Evolutionary conservation across 164 flowering plant species (phyloP), one percentile per base, ranked within the genome.

Genomic region (Sedum album): DNA sequence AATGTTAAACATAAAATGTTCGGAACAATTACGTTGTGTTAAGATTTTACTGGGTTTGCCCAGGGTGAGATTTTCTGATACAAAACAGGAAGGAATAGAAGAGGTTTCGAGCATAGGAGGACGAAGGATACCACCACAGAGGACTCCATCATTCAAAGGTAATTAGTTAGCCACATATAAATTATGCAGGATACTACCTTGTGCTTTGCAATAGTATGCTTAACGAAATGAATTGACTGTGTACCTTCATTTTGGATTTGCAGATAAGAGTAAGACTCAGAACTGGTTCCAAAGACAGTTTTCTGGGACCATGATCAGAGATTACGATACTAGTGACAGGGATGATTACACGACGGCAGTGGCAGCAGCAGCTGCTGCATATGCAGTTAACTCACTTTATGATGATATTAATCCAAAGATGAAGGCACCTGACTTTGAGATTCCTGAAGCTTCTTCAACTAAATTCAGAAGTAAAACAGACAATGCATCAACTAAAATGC

Each of bases 351-450:
- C 77, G 35, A 25, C 80, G 79, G 84, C 83, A 10, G 68, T 88
- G 60, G 92, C 92, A 63, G 97, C 92, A 49, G 92, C 92, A 63
- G 97, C 92, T 20, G 83, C 88, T 51, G 88, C 88, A 26, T 87
- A 72, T 71, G 91, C 88, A 13, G 67, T 88, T 41, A 75, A 67
- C 44, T 68, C 81, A 1, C 68, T 80, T 4, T 82, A 84, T 67
- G 87, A 83, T 48, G 67, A 73, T 49, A 49, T 48, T 28, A 20
- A 11, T 31, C 53, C 61, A 17, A 73, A 66, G 41, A 63, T 76
- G 66, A 83, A 69, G 55, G 73, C 55, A 53, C 31, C 31, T 25
- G 66, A 15, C 6, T 53, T 25, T 28, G 71, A 67, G 21, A 61
- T 48, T 26, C 67, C 64, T 31, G 74, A 78, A 60, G 66, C 61